phyloP scores from a whole-genome alignment of 768 basidiomycete species.

The Trametes cingulata region DNA sequence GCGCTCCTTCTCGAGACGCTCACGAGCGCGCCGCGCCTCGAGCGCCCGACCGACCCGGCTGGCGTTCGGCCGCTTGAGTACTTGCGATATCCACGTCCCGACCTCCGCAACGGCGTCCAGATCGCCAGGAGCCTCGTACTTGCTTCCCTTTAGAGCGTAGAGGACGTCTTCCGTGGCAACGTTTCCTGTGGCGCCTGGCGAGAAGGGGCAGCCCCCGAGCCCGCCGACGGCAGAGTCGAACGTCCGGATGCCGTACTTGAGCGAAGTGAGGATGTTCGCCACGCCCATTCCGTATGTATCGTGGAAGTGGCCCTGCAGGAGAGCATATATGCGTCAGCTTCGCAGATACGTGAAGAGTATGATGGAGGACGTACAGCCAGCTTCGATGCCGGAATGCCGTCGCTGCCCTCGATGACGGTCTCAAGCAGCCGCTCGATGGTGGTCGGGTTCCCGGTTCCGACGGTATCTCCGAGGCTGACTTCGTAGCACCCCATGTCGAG shows the following conservation, averaged over 20 bases:
- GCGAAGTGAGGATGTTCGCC: slow-evolving; percentile 71
- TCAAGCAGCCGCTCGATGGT: slow-evolving; percentile 69
- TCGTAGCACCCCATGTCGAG: slow-evolving; percentile 94
- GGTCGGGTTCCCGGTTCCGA: slow-evolving; percentile 79
- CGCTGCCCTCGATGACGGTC: slow-evolving; percentile 61
- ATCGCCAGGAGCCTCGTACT: slow-evolving; percentile 59
- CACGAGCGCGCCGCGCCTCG: slow-evolving; percentile 48
- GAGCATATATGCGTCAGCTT: background rate
- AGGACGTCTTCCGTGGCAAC: slow-evolving; percentile 92
- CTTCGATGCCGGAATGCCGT: slow-evolving; percentile 55
- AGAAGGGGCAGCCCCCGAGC: slow-evolving; percentile 94
- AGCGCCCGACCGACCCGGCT: slow-evolving; percentile 80
- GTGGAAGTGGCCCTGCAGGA: slow-evolving; percentile 66
- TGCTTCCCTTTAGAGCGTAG: slow-evolving; percentile 73
- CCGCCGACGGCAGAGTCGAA: slow-evolving; percentile 87
- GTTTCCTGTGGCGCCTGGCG: slow-evolving; percentile 94
- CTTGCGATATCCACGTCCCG: slow-evolving; percentile 80
- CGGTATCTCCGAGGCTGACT: slow-evolving; percentile 89
- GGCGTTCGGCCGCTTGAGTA: slow-evolving; percentile 64
- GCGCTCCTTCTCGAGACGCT: slow-evolving; percentile 28
- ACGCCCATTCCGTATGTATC: slow-evolving; percentile 88
- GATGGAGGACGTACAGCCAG: slow-evolving; percentile 59
- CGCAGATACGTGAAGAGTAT: background rate
- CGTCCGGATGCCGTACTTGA: slow-evolving; percentile 74
- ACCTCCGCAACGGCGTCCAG: slow-evolving; percentile 70